Percentiles rank a stretch among this genome's conserved stretches.
Evolutionary conservation across 805 yeast species (phyloP).

Genomic region (Saturnispora mendoncae): DNA sequence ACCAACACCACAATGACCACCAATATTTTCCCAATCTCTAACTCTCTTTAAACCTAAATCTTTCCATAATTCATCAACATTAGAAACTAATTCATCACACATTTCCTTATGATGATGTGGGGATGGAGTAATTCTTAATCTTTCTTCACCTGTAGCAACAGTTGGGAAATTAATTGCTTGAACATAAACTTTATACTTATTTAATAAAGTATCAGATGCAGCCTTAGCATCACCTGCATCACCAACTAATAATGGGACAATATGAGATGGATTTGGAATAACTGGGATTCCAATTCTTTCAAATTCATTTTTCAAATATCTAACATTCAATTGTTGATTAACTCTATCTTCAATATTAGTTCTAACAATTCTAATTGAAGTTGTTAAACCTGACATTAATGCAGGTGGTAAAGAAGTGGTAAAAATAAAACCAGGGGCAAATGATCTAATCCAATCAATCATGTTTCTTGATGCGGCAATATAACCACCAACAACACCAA

Average conservation of each 20-base stretch:
- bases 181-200: conserved; percentile 81
- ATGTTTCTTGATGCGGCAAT: conserved; percentile 79
- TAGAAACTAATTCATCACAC: conserved; percentile 64
- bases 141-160: conserved; percentile 90
- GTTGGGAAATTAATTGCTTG: conserved; percentile 99
- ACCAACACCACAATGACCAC: conserved; percentile 93
- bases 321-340: conserved; percentile 75
- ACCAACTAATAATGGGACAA: conserved; percentile 91
- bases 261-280: conserved; percentile 95
- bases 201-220: conserved; percentile 84
- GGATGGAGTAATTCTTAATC: conserved; percentile 96
- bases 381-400: conserved; percentile 88
- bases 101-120: conserved; percentile 85
- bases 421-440: conserved; percentile 95
- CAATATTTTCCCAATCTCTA: conserved; percentile 64
- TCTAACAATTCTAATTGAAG: conserved; percentile 81
- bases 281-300: conserved; percentile 79
- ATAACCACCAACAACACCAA: conserved; percentile 96
- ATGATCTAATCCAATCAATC: conserved; percentile 93
- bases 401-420: conserved; percentile 98
- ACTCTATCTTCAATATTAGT: conserved; percentile 68
- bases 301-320: conserved; percentile 72
- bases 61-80: conserved; percentile 73
- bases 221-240: conserved; percentile 86
- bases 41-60: conserved; percentile 69